Conservation (phyloP, 1,139 yeast species). For the Blastobotrys capitulatus region DNA sequence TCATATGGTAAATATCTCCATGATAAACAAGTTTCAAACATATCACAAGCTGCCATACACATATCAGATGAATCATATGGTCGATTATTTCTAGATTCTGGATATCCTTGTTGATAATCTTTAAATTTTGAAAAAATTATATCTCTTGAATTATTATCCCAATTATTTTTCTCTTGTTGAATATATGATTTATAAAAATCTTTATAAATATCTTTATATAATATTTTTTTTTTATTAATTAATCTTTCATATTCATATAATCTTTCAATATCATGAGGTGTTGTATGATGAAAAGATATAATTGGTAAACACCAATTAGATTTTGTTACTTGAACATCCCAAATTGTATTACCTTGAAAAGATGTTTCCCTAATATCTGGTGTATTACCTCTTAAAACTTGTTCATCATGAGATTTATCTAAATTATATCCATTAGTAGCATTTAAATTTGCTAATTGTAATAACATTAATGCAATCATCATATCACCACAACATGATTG, state of each 20-base stretch:
- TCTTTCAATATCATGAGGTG: conserved; percentile 28
- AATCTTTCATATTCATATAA: conserved; percentile 32
- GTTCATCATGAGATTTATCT: background rate
- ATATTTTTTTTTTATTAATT: conserved; percentile 16
- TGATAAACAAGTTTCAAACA: conserved; percentile 2
- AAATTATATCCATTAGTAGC: conserved; percentile 8
- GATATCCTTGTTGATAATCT: conserved; percentile 12
- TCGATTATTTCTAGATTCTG: background rate
- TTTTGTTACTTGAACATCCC: conserved; percentile 18
- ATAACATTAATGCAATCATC: conserved; percentile 29
- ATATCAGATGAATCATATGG: conserved; percentile 8
- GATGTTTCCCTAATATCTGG: conserved; percentile 1
- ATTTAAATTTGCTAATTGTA: conserved; percentile 11
- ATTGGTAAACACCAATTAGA: conserved; percentile 31
- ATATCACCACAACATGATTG: conserved; percentile 35
- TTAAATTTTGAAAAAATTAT: conserved; percentile 11
- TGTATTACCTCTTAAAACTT: conserved; percentile 1
- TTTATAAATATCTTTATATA: conserved; percentile 28
- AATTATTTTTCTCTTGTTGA: conserved; percentile 18
- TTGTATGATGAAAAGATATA: conserved; percentile 30
- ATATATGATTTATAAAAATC: conserved; percentile 32
- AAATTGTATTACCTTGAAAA: conserved; percentile 17
- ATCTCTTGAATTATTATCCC: conserved; percentile 26
- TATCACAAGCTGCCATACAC: conserved; percentile 5
- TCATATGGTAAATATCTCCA: conserved; percentile 9